These are phyloP conservation scores for Colletotrichum plurivorum DNA, from an alignment of 2,329 filamentous ascomycete genomes.

Conservation along the genomic window DNA sequence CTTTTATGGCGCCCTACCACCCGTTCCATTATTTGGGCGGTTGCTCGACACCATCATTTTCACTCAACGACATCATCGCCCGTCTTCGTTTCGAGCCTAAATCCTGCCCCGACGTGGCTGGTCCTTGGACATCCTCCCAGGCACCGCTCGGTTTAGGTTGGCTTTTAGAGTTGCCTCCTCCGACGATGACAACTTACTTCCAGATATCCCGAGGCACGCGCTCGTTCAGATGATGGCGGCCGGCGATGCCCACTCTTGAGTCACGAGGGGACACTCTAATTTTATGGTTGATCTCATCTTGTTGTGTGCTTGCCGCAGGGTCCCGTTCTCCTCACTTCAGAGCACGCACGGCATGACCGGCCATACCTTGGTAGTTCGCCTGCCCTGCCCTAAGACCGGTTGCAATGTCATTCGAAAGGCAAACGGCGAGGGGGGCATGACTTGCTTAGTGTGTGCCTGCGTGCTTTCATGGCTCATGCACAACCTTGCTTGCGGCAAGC, in stretches of 20 bases:
- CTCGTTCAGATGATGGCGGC: constrained; percentile 34
- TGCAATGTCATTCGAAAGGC: not conserved
- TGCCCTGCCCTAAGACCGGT: constrained; percentile 10
- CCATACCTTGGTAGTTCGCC: not conserved
- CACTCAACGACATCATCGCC: not conserved
- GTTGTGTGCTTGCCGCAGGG: constrained; percentile 6
- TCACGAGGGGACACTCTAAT: not conserved
- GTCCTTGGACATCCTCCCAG: not conserved
- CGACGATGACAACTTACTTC: constrained; percentile 35
- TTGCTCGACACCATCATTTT: not conserved
- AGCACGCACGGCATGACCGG: not conserved
- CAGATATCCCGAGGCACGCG: constrained; percentile 20
- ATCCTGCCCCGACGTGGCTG: not conserved
- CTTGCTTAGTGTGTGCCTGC: too few relatives aligned
- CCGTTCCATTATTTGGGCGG: too few relatives aligned
- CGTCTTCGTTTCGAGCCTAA: constrained; percentile 11
- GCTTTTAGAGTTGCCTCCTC: constrained; percentile 28
- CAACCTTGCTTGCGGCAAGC: not conserved
- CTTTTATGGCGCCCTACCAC: not conserved
- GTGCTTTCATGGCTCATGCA: too few relatives aligned
- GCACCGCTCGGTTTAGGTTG: constrained; percentile 1
- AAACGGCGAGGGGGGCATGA: too few relatives aligned
- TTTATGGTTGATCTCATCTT: constrained; percentile 32
- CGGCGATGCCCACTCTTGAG: constrained; percentile 8
- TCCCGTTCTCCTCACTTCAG: not conserved